These are phyloP conservation scores for Plasmopara muralis DNA, from an alignment of 352 stramenopile species.

Conservation along the genomic window DNA sequence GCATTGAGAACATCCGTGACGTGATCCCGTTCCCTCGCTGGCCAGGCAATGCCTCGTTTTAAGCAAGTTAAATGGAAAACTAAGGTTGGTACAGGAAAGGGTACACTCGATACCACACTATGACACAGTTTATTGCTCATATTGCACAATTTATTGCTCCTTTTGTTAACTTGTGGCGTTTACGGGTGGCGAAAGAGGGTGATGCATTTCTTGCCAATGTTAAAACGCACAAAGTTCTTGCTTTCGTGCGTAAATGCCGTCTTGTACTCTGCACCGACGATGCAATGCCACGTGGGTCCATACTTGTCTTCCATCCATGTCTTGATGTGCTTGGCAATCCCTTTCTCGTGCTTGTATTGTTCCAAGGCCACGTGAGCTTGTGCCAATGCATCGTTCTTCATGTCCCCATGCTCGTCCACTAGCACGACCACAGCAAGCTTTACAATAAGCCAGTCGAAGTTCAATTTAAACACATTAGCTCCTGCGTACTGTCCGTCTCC, in stretches of 20 bases:
- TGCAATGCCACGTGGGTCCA: constrained; percentile 20
- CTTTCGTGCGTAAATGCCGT: constrained; percentile 19
- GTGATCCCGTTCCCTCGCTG: constrained; percentile 97
- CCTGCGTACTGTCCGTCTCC: constrained; percentile 64
- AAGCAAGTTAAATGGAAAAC: constrained; percentile 18
- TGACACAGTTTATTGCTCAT: neutral
- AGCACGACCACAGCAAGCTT: neutral
- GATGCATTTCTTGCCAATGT: constrained; percentile 83
- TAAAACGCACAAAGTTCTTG: constrained; percentile 80
- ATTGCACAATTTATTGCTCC: neutral
- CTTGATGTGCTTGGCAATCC: constrained; percentile 76
- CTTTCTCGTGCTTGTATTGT: constrained; percentile 72
- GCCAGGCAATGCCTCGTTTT: constrained; percentile 92
- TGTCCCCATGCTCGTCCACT: constrained; percentile 82
- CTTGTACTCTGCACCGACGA: constrained; percentile 18
- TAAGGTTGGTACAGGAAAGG: neutral
- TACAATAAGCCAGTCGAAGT: neutral
- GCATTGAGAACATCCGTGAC: constrained; percentile 99
- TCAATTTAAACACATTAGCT: neutral
- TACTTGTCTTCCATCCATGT: constrained; percentile 68
- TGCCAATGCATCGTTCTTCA: constrained; percentile 72
- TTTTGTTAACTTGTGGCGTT: constrained; percentile 2
- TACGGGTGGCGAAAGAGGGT: constrained; percentile 70
- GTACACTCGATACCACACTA: no score
- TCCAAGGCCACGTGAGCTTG: constrained; percentile 64